phyloP scores from a whole-genome alignment of 345 rosid species.

The Camelina sativa region DNA sequence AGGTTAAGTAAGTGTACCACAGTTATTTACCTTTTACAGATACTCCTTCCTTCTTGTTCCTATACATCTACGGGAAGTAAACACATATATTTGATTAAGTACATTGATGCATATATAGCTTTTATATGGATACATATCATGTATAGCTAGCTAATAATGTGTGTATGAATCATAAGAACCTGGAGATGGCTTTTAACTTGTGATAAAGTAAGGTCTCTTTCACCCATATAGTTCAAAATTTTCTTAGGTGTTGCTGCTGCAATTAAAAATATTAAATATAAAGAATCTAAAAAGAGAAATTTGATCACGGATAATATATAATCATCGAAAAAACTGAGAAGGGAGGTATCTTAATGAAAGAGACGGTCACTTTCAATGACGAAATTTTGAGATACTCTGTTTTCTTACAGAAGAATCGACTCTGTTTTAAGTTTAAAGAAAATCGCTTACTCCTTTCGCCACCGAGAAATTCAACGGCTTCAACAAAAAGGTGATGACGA shows the following conservation, averaged over 20 bases:
- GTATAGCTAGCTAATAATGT: neutral
- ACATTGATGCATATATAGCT: neutral
- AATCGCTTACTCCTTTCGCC: slow-evolving; percentile 60
- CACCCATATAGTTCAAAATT: slow-evolving; percentile 51
- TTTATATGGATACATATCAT: no score
- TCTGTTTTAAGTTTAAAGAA: neutral
- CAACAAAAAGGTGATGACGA: slow-evolving; percentile 59
- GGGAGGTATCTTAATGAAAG: neutral
- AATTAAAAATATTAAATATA: neutral
- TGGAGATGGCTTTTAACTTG: slow-evolving; percentile 83
- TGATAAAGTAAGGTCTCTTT: slow-evolving; percentile 56
- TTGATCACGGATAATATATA: neutral
- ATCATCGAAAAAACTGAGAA: neutral
- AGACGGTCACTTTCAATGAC: neutral
- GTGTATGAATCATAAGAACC: slow-evolving; percentile 38
- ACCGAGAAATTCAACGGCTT: slow-evolving; percentile 62
- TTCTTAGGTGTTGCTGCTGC: slow-evolving; percentile 73
- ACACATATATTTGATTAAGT: neutral
- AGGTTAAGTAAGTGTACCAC: no score
- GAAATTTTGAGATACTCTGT: no score
- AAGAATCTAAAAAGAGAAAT: neutral
- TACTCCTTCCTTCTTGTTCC: slow-evolving; percentile 8
- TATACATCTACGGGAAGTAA: slow-evolving; percentile 25
- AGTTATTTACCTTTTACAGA: slow-evolving; percentile 20
- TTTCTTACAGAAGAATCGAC: neutral